These are phyloP conservation scores for Klebsormidium nitens DNA, from an alignment of 139 green algal species.

Conservation along the genomic window DNA sequence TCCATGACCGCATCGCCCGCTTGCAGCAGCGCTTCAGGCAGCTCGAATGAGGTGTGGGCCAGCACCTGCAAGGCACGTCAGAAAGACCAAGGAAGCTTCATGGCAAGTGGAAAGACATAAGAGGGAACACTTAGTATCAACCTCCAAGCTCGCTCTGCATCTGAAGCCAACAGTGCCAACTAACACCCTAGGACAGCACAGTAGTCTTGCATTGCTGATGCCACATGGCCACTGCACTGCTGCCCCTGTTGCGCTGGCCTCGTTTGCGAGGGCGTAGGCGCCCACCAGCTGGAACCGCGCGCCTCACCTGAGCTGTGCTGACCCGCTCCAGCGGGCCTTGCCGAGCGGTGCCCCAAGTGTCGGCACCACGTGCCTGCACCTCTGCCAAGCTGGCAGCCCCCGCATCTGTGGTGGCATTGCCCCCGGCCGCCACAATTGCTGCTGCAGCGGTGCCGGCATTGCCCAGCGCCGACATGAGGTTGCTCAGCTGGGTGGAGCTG, in stretches of 20 bases:
- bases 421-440: neutral
- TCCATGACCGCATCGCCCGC: slow-evolving; percentile 23
- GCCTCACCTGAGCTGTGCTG: slow-evolving; percentile 16
- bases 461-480: slow-evolving; percentile 1
- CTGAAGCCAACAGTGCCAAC: neutral
- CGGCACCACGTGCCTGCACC: slow-evolving; percentile 6
- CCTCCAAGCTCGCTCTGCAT: neutral
- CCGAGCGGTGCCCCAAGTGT: neutral
- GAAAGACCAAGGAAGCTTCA: too few species aligned
- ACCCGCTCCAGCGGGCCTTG: slow-evolving; percentile 10
- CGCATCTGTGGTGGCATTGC: neutral
- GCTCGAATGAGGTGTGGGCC: slow-evolving; percentile 20
- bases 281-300: neutral
- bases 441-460: neutral
- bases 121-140: too few species aligned
- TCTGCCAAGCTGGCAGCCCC: slow-evolving; percentile 6
- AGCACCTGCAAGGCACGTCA: slow-evolving; percentile 17
- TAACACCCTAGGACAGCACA: neutral
- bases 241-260: too few species aligned
- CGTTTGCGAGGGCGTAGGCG: too few species aligned
- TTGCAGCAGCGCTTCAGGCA: slow-evolving; percentile 17
- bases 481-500: neutral
- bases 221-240: too few species aligned
- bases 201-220: too few species aligned
- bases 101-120: too few species aligned